These are phyloP conservation scores for Pseudozyma sp. DNA, from an alignment of 1,284 basidiomycete genomes.

Conservation along the genomic window DNA sequence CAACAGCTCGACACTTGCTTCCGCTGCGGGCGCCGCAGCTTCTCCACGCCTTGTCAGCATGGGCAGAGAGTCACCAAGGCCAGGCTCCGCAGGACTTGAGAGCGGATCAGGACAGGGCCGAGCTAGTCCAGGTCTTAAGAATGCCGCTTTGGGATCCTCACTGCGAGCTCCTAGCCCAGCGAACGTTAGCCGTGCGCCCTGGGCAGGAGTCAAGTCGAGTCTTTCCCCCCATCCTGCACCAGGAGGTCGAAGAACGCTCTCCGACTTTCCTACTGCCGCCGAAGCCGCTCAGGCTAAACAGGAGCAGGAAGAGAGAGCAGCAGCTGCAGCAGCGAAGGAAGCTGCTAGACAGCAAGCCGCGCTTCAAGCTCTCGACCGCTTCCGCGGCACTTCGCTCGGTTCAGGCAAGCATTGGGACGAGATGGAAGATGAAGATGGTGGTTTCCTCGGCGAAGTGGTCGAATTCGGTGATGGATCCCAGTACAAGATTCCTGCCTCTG, in stretches of 20 bases:
- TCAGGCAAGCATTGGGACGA: constrained; percentile 67
- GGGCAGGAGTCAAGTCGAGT: constrained; percentile 52
- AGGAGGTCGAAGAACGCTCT: constrained; percentile 23
- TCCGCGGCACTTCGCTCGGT: constrained; percentile 58
- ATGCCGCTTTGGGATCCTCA: constrained; percentile 46
- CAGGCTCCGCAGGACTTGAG: constrained; percentile 41
- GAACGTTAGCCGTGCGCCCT: constrained; percentile 50
- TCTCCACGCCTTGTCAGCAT: constrained; percentile 57
- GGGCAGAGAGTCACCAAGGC: constrained; percentile 44
- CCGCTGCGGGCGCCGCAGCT: constrained; percentile 24
- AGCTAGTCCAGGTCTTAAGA: constrained; percentile 53
- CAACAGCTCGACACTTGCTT: constrained; percentile 4
- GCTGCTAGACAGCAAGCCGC: constrained; percentile 54
- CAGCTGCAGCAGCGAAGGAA: constrained; percentile 55
- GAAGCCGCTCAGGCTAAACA: constrained; percentile 61
- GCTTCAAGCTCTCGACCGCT: constrained; percentile 62
- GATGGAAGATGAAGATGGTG: constrained; percentile 64
- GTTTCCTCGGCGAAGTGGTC: constrained; percentile 65
- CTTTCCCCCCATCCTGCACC: constrained; percentile 26
- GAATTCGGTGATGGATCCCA: constrained; percentile 67
- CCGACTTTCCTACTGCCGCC: constrained; percentile 67
- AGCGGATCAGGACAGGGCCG: constrained; percentile 31
- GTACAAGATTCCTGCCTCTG: constrained; percentile 60
- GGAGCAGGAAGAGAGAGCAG: constrained; percentile 61
- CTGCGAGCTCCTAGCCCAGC: constrained; percentile 40